Conservation (phyloP, 352 stramenopile genomes). For the Globisporangium spinosum region DNA sequence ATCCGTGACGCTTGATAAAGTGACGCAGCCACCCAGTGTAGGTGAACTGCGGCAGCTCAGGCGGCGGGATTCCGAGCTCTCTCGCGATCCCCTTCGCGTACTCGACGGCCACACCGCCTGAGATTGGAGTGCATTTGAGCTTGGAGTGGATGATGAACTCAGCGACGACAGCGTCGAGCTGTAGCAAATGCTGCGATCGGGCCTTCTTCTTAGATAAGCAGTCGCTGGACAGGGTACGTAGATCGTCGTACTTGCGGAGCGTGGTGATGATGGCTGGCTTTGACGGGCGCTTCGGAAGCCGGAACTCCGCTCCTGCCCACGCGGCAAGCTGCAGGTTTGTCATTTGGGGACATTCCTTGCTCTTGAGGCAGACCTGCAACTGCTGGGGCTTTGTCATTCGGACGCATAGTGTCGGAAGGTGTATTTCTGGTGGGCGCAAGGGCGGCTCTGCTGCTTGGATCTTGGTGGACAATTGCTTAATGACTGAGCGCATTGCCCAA, state of each 20-base stretch:
- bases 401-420: not conserved
- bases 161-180: not conserved
- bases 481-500: no score
- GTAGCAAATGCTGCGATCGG: not conserved
- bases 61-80: no score
- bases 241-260: not conserved
- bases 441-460: no score
- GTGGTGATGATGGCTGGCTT: not conserved
- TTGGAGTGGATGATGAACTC: not conserved
- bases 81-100: no score
- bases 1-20: no score
- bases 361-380: not conserved
- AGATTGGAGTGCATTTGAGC: not conserved
- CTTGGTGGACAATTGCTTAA: no score
- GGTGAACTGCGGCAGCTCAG: no score
- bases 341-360: not conserved
- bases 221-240: not conserved
- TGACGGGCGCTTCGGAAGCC: not conserved
- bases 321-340: not conserved
- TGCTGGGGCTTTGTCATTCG: conserved; percentile 2
- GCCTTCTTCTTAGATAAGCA: conserved; percentile 1
- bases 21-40: no score
- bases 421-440: no score
- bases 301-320: not conserved
- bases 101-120: no score